These are phyloP conservation scores for Hypoxylon perforatum DNA, from an alignment of 495 filamentous ascomycete species.

Conservation along the genomic window DNA sequence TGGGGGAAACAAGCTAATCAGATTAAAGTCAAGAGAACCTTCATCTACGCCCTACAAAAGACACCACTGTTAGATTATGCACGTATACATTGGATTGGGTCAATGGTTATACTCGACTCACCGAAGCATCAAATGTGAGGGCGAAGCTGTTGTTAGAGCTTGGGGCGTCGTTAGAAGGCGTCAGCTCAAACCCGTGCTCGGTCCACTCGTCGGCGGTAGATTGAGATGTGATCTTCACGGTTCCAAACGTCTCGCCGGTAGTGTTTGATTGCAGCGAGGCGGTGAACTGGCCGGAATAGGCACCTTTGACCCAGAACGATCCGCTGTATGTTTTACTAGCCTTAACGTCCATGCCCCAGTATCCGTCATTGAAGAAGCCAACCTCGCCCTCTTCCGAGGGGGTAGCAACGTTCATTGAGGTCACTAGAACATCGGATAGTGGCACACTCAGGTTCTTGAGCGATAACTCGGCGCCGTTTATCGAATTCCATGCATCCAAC, in stretches of 20 bases:
- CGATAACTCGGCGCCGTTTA: conserved; percentile 62
- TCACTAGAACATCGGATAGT: conserved; percentile 65
- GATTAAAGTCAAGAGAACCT: conserved; percentile 68
- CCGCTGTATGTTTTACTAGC: conserved; percentile 59
- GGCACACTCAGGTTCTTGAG: conserved; percentile 59
- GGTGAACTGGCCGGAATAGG: conserved; percentile 54
- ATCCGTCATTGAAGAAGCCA: conserved; percentile 70
- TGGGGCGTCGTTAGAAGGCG: conserved; percentile 55
- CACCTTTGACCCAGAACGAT: conserved; percentile 67
- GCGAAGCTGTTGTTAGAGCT: conserved; percentile 74
- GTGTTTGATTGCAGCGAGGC: conserved; percentile 59
- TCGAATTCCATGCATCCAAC: conserved; percentile 65
- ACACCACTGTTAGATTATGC: neutral
- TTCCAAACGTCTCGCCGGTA: conserved; percentile 59
- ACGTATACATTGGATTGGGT: neutral
- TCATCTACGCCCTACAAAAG: conserved; percentile 50
- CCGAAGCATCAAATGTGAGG: conserved; percentile 65
- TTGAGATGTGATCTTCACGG: conserved; percentile 50
- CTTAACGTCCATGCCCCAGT: conserved; percentile 70
- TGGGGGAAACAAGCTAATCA: conserved; percentile 74
- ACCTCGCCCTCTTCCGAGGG: conserved; percentile 48
- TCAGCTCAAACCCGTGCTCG: conserved; percentile 61
- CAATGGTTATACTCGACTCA: conserved; percentile 18
- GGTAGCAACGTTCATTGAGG: conserved; percentile 67
- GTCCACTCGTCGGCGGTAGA: conserved; percentile 55